A percentile compares a stretch with the other conserved stretches of the same genome.
Conservation (phyloP, 208 protist species). For the Trypanosoma theileri region DNA sequence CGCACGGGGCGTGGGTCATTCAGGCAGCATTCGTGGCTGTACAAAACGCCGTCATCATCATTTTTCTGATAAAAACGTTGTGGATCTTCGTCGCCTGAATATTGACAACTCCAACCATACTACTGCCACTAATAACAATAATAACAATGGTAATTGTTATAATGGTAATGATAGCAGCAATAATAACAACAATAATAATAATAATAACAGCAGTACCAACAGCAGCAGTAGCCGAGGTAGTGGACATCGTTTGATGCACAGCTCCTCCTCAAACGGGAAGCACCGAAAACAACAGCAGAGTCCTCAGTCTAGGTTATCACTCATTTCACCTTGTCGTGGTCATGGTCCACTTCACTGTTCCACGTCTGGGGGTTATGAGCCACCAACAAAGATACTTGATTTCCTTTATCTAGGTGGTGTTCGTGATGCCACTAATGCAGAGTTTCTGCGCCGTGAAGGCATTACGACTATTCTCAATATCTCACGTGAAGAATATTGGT, state of each 20-base stretch:
- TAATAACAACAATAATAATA: background rate
- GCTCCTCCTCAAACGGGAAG: background rate
- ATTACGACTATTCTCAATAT: constrained; percentile 85
- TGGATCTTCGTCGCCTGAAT: constrained; percentile 26
- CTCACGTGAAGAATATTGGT: constrained; percentile 87
- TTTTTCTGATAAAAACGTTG: constrained; percentile 21
- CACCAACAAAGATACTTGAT: constrained; percentile 62
- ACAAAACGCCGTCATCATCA: constrained; percentile 15
- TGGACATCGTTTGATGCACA: background rate
- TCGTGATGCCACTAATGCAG: constrained; percentile 67
- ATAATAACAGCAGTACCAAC: background rate
- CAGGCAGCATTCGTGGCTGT: background rate
- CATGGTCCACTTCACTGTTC: background rate
- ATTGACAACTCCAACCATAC: background rate
- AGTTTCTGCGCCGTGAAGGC: constrained; percentile 60
- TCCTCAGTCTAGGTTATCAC: too few relatives aligned
- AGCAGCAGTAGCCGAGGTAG: background rate
- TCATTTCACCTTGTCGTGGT: too few relatives aligned
- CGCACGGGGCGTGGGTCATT: constrained; percentile 16
- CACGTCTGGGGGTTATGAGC: constrained; percentile 20
- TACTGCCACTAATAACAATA: background rate
- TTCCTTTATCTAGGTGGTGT: constrained; percentile 84
- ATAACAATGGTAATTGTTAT: background rate
- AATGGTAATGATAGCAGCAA: background rate
- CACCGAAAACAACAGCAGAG: too few relatives aligned